phyloP scores from a whole-genome alignment of 768 basidiomycete genomes.

The Pleurotus platypus region DNA sequence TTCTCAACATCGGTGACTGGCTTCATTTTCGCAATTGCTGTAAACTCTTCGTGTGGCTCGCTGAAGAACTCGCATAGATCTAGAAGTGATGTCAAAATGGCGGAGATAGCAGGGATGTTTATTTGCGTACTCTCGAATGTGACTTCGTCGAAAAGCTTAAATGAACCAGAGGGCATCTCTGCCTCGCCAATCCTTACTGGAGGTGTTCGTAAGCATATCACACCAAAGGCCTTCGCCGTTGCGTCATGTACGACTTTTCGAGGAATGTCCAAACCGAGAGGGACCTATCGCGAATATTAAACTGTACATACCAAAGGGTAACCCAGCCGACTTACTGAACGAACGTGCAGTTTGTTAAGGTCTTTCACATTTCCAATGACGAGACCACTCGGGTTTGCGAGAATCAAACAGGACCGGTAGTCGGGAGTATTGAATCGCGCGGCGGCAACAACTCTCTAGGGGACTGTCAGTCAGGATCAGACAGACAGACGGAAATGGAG shows the following conservation, averaged over 20 bases:
- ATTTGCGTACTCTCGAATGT: conserved; percentile 56
- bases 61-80: conserved; percentile 48
- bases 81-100: conserved; percentile 10
- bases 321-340: conserved; percentile 46
- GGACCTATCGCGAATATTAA: conserved; percentile 39
- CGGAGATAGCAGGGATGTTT: background rate
- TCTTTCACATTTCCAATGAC: conserved; percentile 64
- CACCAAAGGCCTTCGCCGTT: conserved; percentile 53
- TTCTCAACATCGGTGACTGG: conserved; percentile 23
- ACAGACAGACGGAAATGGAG: background rate
- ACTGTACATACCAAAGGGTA: background rate
- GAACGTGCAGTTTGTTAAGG: conserved; percentile 78
- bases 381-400: conserved; percentile 52
- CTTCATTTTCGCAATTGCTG: conserved; percentile 41
- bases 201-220: conserved; percentile 54
- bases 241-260: conserved; percentile 61
- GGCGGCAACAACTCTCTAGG: conserved; percentile 50
- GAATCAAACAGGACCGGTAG: conserved; percentile 52
- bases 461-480: background rate
- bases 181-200: conserved; percentile 53
- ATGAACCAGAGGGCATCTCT: conserved; percentile 45
- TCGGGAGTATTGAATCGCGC: conserved; percentile 42
- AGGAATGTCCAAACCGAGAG: conserved; percentile 72
- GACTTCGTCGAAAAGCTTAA: conserved; percentile 64
- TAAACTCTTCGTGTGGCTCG: conserved; percentile 58